These are phyloP conservation scores for Fraxinus sp. DNA, from an alignment of 305 asterid species.

Conservation along the genomic window DNA sequence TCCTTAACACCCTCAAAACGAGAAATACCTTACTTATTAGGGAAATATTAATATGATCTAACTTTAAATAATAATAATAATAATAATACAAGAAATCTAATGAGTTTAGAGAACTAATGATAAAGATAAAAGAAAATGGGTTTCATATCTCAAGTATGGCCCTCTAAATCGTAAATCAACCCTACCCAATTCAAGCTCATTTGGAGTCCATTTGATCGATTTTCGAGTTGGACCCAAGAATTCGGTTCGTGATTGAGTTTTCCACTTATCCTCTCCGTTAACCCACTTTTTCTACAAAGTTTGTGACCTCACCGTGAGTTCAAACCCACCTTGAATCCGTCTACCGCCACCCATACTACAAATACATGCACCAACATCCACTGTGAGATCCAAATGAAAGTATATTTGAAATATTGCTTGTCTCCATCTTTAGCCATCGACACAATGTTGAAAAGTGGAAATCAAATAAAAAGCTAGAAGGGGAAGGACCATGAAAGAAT, in stretches of 20 bases:
- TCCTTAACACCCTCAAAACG: neutral
- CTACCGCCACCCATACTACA: neutral
- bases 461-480: neutral
- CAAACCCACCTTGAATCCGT: neutral
- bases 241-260: neutral
- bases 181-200: neutral
- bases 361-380: neutral
- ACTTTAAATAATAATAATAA: neutral
- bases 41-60: no score
- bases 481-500: neutral
- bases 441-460: neutral
- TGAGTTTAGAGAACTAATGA: neutral
- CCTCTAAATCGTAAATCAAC: neutral
- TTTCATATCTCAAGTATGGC: neutral
- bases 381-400: neutral
- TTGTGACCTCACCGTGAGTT: neutral
- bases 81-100: no score
- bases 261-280: neutral
- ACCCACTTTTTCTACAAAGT: neutral
- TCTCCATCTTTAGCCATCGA: neutral
- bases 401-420: neutral
- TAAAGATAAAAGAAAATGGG: neutral
- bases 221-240: neutral
- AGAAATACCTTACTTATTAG: neutral
- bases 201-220: neutral